A percentile compares a stretch with the other conserved stretches of the same genome.
These are phyloP conservation scores for Xylariaceae sp. DNA, from an alignment of 2,329 filamentous ascomycete species.

Conservation along the genomic window DNA sequence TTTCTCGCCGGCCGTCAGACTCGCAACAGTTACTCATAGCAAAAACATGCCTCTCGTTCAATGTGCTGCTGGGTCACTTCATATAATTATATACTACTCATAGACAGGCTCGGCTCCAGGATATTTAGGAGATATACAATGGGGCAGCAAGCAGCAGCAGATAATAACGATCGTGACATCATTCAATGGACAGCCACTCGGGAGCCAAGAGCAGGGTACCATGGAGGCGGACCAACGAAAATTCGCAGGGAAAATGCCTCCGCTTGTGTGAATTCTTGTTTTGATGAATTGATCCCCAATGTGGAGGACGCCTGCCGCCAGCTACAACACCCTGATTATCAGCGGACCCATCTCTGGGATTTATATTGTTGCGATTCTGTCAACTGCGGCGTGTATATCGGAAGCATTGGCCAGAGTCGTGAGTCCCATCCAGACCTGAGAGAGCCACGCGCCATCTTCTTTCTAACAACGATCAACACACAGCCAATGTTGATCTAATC, in stretches of 20 bases:
- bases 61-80: slow-evolving; percentile 13
- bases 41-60: slow-evolving; percentile 27
- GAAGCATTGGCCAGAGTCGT: slow-evolving; percentile 39
- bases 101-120: slow-evolving; percentile 15
- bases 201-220: slow-evolving; percentile 3
- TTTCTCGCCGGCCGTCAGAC: slow-evolving; percentile 7
- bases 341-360: slow-evolving; percentile 36
- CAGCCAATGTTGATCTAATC: slow-evolving; percentile 48
- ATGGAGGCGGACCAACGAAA: slow-evolving; percentile 9
- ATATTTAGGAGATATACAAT: slow-evolving; percentile 13
- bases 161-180: not conserved
- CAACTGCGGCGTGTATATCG: slow-evolving; percentile 44
- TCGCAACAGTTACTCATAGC: slow-evolving; percentile 3
- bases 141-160: slow-evolving; percentile 10
- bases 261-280: slow-evolving; percentile 26
- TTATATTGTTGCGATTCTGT: slow-evolving; percentile 50
- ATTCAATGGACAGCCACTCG: not conserved
- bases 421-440: slow-evolving; percentile 26
- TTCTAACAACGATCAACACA: slow-evolving; percentile 5
- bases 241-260: slow-evolving; percentile 19
- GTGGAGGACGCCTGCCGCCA: slow-evolving; percentile 24
- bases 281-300: slow-evolving; percentile 20
- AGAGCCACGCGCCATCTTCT: not conserved
- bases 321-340: slow-evolving; percentile 20
- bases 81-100: slow-evolving; percentile 20